Percentiles rank a stretch among this genome's conserved stretches.
Conservation (phyloP, 1,139 yeast genomes). For the Geotrichum aggregatum region DNA sequence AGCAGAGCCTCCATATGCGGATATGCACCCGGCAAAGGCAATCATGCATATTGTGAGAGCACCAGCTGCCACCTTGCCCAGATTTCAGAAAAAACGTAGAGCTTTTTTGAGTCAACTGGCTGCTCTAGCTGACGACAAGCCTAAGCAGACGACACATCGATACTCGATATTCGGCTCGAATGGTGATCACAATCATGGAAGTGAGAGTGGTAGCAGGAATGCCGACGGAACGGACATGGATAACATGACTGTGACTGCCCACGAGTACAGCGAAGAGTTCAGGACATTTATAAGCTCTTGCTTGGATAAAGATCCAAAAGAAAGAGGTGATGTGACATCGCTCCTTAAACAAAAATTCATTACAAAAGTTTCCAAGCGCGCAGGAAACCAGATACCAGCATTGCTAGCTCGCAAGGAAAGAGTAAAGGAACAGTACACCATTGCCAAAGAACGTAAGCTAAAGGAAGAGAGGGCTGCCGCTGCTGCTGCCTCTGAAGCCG, state of each 20-base stretch:
- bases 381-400: background rate
- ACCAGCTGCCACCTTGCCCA: slow-evolving; percentile 59
- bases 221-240: background rate
- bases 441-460: slow-evolving; percentile 11
- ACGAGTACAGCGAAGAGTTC: slow-evolving; percentile 46
- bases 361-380: background rate
- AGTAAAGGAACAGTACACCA: slow-evolving; percentile 12
- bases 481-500: slow-evolving; percentile 6
- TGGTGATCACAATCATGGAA: background rate
- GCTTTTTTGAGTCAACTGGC: slow-evolving; percentile 6
- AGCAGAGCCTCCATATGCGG: slow-evolving; percentile 68
- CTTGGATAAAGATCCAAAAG: slow-evolving; percentile 52
- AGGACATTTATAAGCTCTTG: slow-evolving; percentile 60
- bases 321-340: slow-evolving; percentile 39
- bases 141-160: background rate
- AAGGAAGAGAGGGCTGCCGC: slow-evolving; percentile 1
- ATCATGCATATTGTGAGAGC: slow-evolving; percentile 65
- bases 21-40: slow-evolving; percentile 68
- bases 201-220: background rate
- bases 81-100: slow-evolving; percentile 25
- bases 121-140: slow-evolving; percentile 7
- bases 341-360: slow-evolving; percentile 24
- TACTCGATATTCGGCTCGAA: slow-evolving; percentile 1
- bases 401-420: slow-evolving; percentile 11
- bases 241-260: slow-evolving; percentile 7